Conservation (phyloP, 2,329 filamentous ascomycete species). For the Bipolaris bicolor region DNA sequence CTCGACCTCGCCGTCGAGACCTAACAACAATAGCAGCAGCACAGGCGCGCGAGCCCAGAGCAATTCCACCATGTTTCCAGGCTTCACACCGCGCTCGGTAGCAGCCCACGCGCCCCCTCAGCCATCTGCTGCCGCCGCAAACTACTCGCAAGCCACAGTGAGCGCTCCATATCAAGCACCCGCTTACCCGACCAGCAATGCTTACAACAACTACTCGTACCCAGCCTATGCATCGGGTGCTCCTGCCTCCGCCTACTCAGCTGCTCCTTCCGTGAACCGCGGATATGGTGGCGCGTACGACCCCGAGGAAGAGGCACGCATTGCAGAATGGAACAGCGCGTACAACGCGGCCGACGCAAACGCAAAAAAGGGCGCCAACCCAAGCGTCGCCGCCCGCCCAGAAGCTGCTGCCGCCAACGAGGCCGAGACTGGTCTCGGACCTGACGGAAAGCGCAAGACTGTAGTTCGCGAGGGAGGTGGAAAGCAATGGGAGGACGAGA, state of each 20-base stretch:
- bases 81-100: slow-evolving; percentile 67
- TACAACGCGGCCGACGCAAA: slow-evolving; percentile 70
- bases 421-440: slow-evolving; percentile 54
- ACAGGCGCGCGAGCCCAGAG: slow-evolving; percentile 36
- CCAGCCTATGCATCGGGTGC: slow-evolving; percentile 62
- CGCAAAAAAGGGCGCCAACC: slow-evolving; percentile 54
- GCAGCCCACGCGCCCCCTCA: slow-evolving; percentile 37
- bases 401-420: slow-evolving; percentile 48
- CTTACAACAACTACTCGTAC: slow-evolving; percentile 73
- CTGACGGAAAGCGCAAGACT: slow-evolving; percentile 76
- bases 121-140: slow-evolving; percentile 47
- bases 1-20: slow-evolving; percentile 66
- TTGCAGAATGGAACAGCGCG: slow-evolving; percentile 93
- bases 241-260: slow-evolving; percentile 28
- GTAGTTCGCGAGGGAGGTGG: slow-evolving; percentile 88
- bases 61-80: slow-evolving; percentile 54
- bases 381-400: slow-evolving; percentile 46
- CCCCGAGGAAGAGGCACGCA: slow-evolving; percentile 85
- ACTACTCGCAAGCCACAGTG: slow-evolving; percentile 51
- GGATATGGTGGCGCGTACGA: slow-evolving; percentile 57
- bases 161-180: slow-evolving; percentile 49
- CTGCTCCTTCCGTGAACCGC: slow-evolving; percentile 35
- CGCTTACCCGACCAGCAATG: slow-evolving; percentile 51
- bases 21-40: slow-evolving; percentile 22
- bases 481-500: slow-evolving; percentile 87